phyloP scores from a whole-genome alignment of 768 basidiomycete genomes.

The Amanita exitialis region DNA sequence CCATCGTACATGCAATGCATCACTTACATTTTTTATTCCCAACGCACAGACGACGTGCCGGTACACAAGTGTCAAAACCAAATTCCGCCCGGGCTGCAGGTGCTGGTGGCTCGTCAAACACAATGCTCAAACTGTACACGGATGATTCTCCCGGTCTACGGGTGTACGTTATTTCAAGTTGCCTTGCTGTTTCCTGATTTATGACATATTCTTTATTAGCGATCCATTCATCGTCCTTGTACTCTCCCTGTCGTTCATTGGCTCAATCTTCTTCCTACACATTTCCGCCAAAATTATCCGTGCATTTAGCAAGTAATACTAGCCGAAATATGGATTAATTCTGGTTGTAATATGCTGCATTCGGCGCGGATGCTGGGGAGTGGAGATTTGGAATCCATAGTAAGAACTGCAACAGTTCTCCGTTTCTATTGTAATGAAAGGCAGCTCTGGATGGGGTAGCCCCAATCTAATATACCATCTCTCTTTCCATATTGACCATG shows the following conservation, averaged over 20 bases:
- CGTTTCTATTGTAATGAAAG: slow-evolving; percentile 7
- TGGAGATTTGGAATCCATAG: slow-evolving; percentile 31
- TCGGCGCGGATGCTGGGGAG: background rate
- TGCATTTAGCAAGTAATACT: slow-evolving; percentile 67
- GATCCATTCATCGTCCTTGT: slow-evolving; percentile 97
- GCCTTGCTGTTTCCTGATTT: background rate
- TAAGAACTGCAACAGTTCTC: background rate
- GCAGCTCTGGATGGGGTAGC: slow-evolving; percentile 1
- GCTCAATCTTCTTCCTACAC: slow-evolving; percentile 97
- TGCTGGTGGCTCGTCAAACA: slow-evolving; percentile 93
- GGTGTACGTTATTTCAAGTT: slow-evolving; percentile 58
- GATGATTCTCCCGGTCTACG: slow-evolving; percentile 95
- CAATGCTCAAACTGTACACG: slow-evolving; percentile 98
- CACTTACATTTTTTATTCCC: background rate
- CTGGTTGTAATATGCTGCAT: background rate
- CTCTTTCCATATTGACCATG: background rate
- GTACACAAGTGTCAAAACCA: slow-evolving; percentile 55
- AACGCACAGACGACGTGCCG: slow-evolving; percentile 55
- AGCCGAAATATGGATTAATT: background rate
- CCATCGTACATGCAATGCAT: background rate
- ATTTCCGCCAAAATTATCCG: slow-evolving; percentile 93
- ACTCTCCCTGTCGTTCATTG: slow-evolving; percentile 93
- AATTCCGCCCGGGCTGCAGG: slow-evolving; percentile 88
- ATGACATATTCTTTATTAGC: slow-evolving; percentile 27
- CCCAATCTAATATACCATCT: slow-evolving; percentile 5